Conservation (phyloP, 2,329 filamentous ascomycete genomes). For the Pestalotiopsis sp. region DNA sequence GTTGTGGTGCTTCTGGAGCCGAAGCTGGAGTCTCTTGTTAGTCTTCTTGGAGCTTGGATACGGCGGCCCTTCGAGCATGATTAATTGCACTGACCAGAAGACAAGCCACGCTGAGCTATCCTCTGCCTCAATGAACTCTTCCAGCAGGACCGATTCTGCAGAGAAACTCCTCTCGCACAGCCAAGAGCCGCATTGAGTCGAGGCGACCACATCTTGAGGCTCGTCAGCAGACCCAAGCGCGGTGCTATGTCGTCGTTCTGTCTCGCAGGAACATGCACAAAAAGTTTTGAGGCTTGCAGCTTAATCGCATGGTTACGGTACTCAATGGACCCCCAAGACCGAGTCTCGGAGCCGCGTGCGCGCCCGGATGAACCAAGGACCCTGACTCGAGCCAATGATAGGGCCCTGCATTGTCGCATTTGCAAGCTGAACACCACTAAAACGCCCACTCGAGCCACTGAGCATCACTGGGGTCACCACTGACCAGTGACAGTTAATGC, state of each 20-base stretch:
- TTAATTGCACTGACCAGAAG: constrained; percentile 25
- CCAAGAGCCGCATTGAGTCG: constrained; percentile 24
- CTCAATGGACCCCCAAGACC: not conserved
- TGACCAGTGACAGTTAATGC: not conserved
- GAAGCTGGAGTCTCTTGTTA: constrained; percentile 21
- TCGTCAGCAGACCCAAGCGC: not conserved
- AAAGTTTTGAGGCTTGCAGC: constrained; percentile 1
- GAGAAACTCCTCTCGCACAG: constrained; percentile 16
- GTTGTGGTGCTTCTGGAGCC: constrained; percentile 21
- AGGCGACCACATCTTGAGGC: constrained; percentile 30
- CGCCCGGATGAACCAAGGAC: not conserved
- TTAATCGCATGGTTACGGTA: not conserved
- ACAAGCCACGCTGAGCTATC: constrained; percentile 22
- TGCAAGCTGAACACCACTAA: not conserved
- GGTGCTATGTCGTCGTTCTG: constrained; percentile 3
- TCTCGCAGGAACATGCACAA: not conserved
- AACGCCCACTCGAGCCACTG: not conserved
- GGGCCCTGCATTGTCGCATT: constrained; percentile 1
- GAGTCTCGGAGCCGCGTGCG: constrained; percentile 2
- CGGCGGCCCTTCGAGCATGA: not conserved
- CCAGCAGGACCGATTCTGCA: constrained; percentile 1
- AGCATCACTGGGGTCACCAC: not conserved
- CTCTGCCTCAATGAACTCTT: constrained; percentile 12
- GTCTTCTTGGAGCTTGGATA: not conserved
- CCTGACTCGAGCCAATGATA: not conserved